phyloP scores from a whole-genome alignment of 2,329 filamentous ascomycete genomes.

The Westerdykella aurantiaca region DNA sequence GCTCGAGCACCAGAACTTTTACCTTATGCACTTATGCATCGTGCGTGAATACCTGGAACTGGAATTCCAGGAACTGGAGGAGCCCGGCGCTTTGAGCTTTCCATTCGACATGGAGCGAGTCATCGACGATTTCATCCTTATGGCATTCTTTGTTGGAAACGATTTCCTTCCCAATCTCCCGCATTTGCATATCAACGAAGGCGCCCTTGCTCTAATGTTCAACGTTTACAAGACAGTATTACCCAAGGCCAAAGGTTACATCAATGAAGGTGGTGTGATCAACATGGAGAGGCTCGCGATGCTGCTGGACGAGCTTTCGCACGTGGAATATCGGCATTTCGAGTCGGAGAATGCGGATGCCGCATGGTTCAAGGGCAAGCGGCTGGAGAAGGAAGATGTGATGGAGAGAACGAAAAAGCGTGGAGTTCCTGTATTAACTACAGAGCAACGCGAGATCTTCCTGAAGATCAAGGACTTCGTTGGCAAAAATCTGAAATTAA shows the following conservation, averaged over 20 bases:
- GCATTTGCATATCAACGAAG: slow-evolving; percentile 96
- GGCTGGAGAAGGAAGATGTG: slow-evolving; percentile 62
- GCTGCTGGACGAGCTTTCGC: slow-evolving; percentile 75
- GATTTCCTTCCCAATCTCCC: slow-evolving; percentile 97
- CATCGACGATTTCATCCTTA: slow-evolving; percentile 98
- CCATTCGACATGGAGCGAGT: slow-evolving; percentile 89
- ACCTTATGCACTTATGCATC: slow-evolving; percentile 92
- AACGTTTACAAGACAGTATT: slow-evolving; percentile 88
- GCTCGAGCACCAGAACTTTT: slow-evolving; percentile 98
- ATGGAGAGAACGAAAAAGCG: slow-evolving; percentile 56
- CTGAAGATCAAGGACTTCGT: slow-evolving; percentile 77
- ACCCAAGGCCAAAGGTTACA: slow-evolving; percentile 83
- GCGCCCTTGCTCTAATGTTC: slow-evolving; percentile 95
- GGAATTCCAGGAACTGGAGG: slow-evolving; percentile 89
- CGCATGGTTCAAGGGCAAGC: slow-evolving; percentile 87
- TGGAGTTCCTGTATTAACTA: slow-evolving; percentile 67
- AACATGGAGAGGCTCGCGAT: slow-evolving; percentile 73
- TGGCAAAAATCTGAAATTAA: slow-evolving; percentile 54
- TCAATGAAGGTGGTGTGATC: slow-evolving; percentile 92
- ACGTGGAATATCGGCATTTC: slow-evolving; percentile 89
- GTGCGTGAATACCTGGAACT: slow-evolving; percentile 94
- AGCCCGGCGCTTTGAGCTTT: slow-evolving; percentile 65
- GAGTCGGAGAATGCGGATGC: slow-evolving; percentile 84
- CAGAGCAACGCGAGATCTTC: slow-evolving; percentile 76
- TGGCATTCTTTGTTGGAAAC: slow-evolving; percentile 99